Evolutionary conservation across 495 filamentous ascomycete genomes (phyloP).

Genomic region (Cercophora samala): DNA sequence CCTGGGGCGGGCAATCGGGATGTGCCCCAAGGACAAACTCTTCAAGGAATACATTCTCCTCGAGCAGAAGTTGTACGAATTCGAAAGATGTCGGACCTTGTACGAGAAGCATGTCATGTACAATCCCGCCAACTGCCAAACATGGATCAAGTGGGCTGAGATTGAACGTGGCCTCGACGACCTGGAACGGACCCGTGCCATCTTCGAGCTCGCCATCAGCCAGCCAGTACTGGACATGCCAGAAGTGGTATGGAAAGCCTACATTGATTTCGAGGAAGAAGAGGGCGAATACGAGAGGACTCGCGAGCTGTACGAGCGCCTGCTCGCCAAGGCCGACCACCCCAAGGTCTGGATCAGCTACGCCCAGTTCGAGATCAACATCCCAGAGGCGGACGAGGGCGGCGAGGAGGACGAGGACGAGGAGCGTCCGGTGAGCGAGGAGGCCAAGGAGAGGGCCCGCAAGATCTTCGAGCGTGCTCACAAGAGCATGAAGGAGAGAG

Average conservation of each 20-base stretch:
- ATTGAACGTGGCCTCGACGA: slow-evolving; percentile 89
- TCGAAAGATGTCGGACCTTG: slow-evolving; percentile 80
- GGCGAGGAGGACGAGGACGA: slow-evolving; percentile 48
- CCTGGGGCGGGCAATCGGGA: slow-evolving; percentile 83
- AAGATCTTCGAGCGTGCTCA: slow-evolving; percentile 82
- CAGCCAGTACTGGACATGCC: slow-evolving; percentile 94
- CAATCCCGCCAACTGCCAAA: slow-evolving; percentile 82
- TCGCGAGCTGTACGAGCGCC: slow-evolving; percentile 81
- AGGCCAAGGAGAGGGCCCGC: slow-evolving; percentile 76
- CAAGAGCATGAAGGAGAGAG: slow-evolving; percentile 85
- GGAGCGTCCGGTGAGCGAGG: slow-evolving; percentile 71
- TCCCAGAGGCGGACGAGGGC: slow-evolving; percentile 60
- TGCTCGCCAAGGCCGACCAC: slow-evolving; percentile 89
- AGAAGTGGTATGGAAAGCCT: slow-evolving; percentile 92
- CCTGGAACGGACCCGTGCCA: slow-evolving; percentile 77
- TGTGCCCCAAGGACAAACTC: slow-evolving; percentile 92
- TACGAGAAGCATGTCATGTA: slow-evolving; percentile 92
- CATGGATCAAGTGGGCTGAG: slow-evolving; percentile 94
- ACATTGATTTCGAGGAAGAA: slow-evolving; percentile 97
- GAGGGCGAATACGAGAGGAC: slow-evolving; percentile 83
- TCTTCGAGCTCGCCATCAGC: slow-evolving; percentile 85
- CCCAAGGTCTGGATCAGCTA: slow-evolving; percentile 99
- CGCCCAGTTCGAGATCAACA: slow-evolving; percentile 93
- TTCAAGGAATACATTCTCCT: slow-evolving; percentile 92
- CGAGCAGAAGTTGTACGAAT: slow-evolving; percentile 89